Percentiles rank a stretch among this genome's conserved stretches.
Conservation (phyloP, 495 filamentous ascomycete species). For the Delitschia confertaspora region DNA sequence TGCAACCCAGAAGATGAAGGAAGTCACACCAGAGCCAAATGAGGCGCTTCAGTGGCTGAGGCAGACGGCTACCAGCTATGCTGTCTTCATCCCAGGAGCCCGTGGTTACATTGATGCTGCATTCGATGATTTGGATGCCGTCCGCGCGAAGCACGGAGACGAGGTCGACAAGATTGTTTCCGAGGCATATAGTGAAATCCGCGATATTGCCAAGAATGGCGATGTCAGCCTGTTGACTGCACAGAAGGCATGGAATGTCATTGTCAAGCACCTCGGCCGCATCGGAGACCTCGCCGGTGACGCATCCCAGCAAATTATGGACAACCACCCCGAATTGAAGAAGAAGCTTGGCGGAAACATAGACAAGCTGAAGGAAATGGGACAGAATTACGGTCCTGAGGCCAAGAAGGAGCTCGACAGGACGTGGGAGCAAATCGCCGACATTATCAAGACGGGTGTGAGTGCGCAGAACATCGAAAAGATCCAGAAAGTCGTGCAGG, state of each 20-base stretch:
- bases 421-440: slow-evolving; percentile 52
- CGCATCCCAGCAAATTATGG: slow-evolving; percentile 48
- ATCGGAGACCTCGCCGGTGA: slow-evolving; percentile 48
- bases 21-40: slow-evolving; percentile 49
- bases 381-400: slow-evolving; percentile 55
- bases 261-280: slow-evolving; percentile 44
- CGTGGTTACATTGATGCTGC: slow-evolving; percentile 49
- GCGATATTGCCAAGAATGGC: slow-evolving; percentile 42
- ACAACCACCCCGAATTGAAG: slow-evolving; percentile 58
- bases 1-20: slow-evolving; percentile 43
- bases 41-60: slow-evolving; percentile 50
- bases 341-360: slow-evolving; percentile 56
- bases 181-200: slow-evolving; percentile 52
- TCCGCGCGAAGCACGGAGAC: slow-evolving; percentile 48
- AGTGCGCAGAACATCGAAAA: slow-evolving; percentile 42
- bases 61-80: slow-evolving; percentile 51
- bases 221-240: slow-evolving; percentile 44
- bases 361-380: slow-evolving; percentile 54
- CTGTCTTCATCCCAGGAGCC: slow-evolving; percentile 58
- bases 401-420: slow-evolving; percentile 60
- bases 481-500: slow-evolving; percentile 51
- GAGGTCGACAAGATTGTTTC: slow-evolving; percentile 55
- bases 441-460: slow-evolving; percentile 47
- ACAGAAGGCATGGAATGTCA: slow-evolving; percentile 42
- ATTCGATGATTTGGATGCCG: slow-evolving; percentile 54